A percentile compares a stretch with the other conserved stretches of the same genome.
phyloP scores from a whole-genome alignment of 2,329 filamentous ascomycete species.

The Alternaria sp. region DNA sequence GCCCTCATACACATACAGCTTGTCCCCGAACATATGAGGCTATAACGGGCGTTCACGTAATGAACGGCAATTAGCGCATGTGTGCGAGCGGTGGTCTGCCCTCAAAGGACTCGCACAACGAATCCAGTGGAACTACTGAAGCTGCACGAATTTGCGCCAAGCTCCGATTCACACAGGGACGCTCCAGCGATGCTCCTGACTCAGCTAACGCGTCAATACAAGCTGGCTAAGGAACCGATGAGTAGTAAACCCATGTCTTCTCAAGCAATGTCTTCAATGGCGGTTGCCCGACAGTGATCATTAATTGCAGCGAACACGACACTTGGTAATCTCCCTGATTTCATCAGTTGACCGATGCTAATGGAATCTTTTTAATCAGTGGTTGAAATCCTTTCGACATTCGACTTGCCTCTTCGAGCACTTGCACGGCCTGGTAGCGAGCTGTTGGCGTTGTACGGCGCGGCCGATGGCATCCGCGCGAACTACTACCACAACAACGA shows the following conservation, averaged over 20 bases:
- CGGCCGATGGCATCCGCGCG: slow-evolving; percentile 38
- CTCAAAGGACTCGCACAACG: slow-evolving; percentile 36
- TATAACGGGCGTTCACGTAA: slow-evolving; percentile 7
- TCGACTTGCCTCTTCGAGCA: slow-evolving; percentile 1
- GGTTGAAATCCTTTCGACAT: not conserved
- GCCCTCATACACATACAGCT: not conserved
- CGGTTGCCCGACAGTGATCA: not conserved
- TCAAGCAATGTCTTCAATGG: not conserved
- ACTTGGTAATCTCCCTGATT: not conserved
- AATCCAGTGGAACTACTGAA: slow-evolving; percentile 41
- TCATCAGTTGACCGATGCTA: not conserved
- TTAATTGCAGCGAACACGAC: not conserved
- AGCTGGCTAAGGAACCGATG: not conserved
- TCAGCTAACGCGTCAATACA: slow-evolving; percentile 7
- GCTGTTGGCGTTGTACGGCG: slow-evolving; percentile 37
- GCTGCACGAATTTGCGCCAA: slow-evolving; percentile 27
- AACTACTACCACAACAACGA: slow-evolving; percentile 9
- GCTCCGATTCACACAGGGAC: slow-evolving; percentile 10
- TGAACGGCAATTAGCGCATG: slow-evolving; percentile 6
- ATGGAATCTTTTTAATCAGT: not conserved
- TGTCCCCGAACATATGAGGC: not conserved
- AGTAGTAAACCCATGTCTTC: not conserved
- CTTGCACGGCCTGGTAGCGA: slow-evolving; percentile 35
- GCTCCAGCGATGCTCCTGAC: not conserved
- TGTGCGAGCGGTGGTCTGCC: slow-evolving; percentile 11